These are phyloP conservation scores for Porcisia hertigi DNA, from an alignment of 208 protist species.

Conservation along the genomic window DNA sequence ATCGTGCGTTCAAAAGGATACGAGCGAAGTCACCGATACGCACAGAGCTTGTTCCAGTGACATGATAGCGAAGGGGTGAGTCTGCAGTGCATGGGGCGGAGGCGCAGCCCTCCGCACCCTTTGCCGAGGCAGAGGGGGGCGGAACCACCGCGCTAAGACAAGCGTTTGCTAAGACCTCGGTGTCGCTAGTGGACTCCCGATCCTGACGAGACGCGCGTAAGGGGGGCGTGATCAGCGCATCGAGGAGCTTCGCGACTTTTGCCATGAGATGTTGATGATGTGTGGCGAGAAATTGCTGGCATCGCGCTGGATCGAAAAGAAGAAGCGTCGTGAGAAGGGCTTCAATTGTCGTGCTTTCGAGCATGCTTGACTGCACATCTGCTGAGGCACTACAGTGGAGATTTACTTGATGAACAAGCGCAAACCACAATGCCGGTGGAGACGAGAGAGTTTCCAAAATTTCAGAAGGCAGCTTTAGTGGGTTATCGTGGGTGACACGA, in stretches of 20 bases:
- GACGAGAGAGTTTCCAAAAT: constrained; percentile 23
- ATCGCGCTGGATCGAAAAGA: constrained; percentile 18
- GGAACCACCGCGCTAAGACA: not conserved
- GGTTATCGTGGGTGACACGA: constrained; percentile 28
- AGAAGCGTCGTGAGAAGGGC: constrained; percentile 31
- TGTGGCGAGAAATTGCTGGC: constrained; percentile 5
- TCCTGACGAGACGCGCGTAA: constrained; percentile 1
- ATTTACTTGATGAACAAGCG: constrained; percentile 54
- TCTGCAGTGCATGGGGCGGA: not conserved
- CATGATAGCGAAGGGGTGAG: not conserved
- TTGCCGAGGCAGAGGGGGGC: not conserved
- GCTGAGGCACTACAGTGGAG: not conserved
- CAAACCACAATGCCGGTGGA: constrained; percentile 55
- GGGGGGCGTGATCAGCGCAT: constrained; percentile 7
- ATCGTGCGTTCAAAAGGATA: not conserved
- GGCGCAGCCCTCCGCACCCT: not conserved
- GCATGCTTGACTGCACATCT: not conserved
- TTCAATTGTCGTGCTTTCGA: constrained; percentile 1
- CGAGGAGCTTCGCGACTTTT: not conserved
- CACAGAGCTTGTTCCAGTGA: not conserved
- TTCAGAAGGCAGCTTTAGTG: constrained; percentile 14
- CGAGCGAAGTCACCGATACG: not conserved
- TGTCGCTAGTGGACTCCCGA: not conserved
- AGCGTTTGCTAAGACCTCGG: not conserved
- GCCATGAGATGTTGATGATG: constrained; percentile 10